Evolutionary conservation across 2,329 filamentous ascomycete genomes (phyloP).

Genomic region (Pseudogymnoascus sp.): DNA sequence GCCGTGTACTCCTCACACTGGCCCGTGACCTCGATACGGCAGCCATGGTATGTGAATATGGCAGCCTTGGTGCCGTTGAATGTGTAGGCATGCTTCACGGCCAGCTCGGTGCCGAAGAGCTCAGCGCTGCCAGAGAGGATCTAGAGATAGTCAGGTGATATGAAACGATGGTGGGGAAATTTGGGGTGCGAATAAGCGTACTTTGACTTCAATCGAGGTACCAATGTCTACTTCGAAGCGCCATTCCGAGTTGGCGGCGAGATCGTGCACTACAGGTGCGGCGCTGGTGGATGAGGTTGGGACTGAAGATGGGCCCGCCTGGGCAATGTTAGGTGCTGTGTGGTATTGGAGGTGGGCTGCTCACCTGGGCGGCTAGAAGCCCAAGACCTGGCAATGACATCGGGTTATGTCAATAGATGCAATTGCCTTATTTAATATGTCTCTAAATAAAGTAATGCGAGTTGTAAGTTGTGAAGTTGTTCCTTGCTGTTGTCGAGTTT

Average conservation of each 20-base stretch:
- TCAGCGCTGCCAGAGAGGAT: slow-evolving; percentile 79
- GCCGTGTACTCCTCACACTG: slow-evolving; percentile 52
- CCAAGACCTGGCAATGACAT: slow-evolving; percentile 73
- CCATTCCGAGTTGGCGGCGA: slow-evolving; percentile 66
- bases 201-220: slow-evolving; percentile 45
- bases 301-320: slow-evolving; percentile 16
- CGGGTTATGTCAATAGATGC: slow-evolving; percentile 10
- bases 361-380: slow-evolving; percentile 42
- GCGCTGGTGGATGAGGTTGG: slow-evolving; percentile 25
- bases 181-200: slow-evolving; percentile 23
- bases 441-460: slow-evolving; percentile 15
- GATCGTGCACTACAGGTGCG: slow-evolving; percentile 39
- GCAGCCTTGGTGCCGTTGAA: slow-evolving; percentile 79
- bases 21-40: slow-evolving; percentile 70
- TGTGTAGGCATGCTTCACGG: slow-evolving; percentile 68
- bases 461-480: not conserved
- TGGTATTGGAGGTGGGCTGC: slow-evolving; percentile 16
- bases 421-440: not conserved
- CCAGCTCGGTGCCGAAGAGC: slow-evolving; percentile 90
- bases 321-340: slow-evolving; percentile 14
- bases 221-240: slow-evolving; percentile 64
- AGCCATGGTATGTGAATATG: slow-evolving; percentile 88
- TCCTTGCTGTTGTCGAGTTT: slow-evolving; percentile 5
- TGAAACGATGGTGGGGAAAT: slow-evolving; percentile 25
- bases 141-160: slow-evolving; percentile 36